Base-by-base conservation (phyloP, 192 early-diverging fungal species). In the Coemansia reversa region DNA sequence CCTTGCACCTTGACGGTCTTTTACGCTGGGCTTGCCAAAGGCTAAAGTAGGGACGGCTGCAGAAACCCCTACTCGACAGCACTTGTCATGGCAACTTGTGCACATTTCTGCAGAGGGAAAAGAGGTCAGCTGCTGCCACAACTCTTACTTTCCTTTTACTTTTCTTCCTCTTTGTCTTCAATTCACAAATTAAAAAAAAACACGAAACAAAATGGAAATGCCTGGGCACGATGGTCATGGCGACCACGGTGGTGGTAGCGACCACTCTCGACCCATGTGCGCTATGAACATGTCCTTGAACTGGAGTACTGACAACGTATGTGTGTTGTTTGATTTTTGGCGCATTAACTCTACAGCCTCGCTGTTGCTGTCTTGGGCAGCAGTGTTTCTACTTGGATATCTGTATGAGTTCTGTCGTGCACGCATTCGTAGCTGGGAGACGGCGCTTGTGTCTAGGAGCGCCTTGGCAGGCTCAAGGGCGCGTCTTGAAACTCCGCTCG, bases 281-380 rank as follows among this genome's bases (percentile, higher is more conserved):
- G 76, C 74, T 35, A 86, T 86, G 84, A 84, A 86, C 67, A 92
- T 92, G 91, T 61, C 88, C 1, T 86, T 92, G 65, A 92, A 90
- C 69, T 92, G 89, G 89, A 75, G 83, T 58, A 86, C 84, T 3
- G 77, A 89, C 60, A 87, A 91, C 71, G 84, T 89, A 3, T 92
- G 91, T 48, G 82, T 92, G n/a, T 72, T 92, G 19, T 91, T 91
- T 67, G 79, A 85, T 65, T 90, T 84, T 65, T 92, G 89, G 91
- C 86, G 84, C 55, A 84, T 91, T 58, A 76, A 88, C 53, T 83
- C 81, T 3, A 64, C 66, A 19, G 35, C 75, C 16, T 78, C 74
- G 20, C 74, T 92, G 18, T 58, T 89, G 11, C n/a, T 90, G 4
- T 85, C 91, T 7, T 88, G 84, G 30, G 59, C 85, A 0, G 69